A percentile compares a stretch with the other conserved stretches of the same genome.
These are phyloP conservation scores for Fusarium pseudonygamai DNA, from an alignment of 2,329 filamentous ascomycete species.

Conservation along the genomic window DNA sequence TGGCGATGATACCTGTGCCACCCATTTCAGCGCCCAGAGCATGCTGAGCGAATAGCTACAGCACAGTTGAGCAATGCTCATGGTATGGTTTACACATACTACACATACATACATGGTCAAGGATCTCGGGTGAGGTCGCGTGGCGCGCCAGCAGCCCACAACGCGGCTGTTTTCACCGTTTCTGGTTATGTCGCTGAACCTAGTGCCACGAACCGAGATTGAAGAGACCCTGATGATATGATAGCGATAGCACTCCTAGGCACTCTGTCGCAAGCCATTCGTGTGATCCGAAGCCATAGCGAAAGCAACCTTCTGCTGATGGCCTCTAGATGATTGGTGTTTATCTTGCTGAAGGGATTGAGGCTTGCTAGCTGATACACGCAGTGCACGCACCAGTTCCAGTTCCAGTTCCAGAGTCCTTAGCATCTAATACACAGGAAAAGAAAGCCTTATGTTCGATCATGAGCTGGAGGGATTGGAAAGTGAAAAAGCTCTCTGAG, in stretches of 20 bases:
- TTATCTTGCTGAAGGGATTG: conserved; percentile 3
- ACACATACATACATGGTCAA: conserved; percentile 11
- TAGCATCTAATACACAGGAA: conserved; percentile 10
- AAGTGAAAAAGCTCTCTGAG: neutral
- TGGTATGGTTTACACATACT: neutral
- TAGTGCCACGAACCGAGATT: conserved; percentile 30
- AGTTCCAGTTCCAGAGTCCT: neutral
- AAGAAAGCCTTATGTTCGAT: conserved; percentile 27
- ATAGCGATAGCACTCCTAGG: conserved; percentile 22
- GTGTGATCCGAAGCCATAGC: conserved; percentile 8
- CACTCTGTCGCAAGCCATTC: neutral
- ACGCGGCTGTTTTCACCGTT: conserved; percentile 28
- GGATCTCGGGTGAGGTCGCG: conserved; percentile 27
- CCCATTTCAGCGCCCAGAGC: neutral
- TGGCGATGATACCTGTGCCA: conserved; percentile 1
- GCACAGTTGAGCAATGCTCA: conserved; percentile 4
- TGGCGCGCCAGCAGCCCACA: conserved; percentile 18
- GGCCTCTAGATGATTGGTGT: neutral
- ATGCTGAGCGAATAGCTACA: conserved; percentile 19
- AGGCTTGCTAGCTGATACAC: conserved; percentile 25
- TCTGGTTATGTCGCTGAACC: conserved; percentile 31
- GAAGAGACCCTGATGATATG: conserved; percentile 7
- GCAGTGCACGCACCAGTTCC: neutral
- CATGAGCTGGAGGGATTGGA: conserved; percentile 19
- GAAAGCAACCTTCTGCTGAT: neutral